Base-by-base conservation (phyloP, 768 basidiomycete species). In the Zangia roseola region DNA sequence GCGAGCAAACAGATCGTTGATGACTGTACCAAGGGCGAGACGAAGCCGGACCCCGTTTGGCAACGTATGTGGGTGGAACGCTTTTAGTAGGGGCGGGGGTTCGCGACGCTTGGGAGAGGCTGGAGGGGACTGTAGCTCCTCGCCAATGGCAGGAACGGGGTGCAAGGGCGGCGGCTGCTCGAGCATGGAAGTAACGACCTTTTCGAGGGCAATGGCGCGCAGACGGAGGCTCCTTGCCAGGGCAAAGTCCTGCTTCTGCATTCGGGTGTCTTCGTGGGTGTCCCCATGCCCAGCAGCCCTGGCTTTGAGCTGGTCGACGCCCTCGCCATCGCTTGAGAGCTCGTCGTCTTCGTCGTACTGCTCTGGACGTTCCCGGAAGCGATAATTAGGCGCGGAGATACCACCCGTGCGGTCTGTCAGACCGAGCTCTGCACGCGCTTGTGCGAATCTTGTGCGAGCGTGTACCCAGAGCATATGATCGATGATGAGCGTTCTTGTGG, bases 381-480 rank as follows among this genome's bases (percentile, higher is more conserved):
- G 57, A 58, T 84, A 84, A 53, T 86, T 77, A 7, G 76, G 60
- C 1, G 83, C 78, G 1, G 77, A 73, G 4, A 81, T 75, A 2
- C 86, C 88, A 6, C 87, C 87, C 0, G 88, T 83, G 49, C 81
- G 84, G 67, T 89, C 88, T 7, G 85, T 84, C 88, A 91, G 91
- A 30, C 86, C 88, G 10, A 93, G 78, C 66, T 91, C 90, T 45
- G 88, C 88, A 25, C 89, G 80, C 5, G 86, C 89, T 65, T 93
- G 91, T 8, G 85, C 83, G 55, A 90, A 88, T 49, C 91, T 79
- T 13, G 89, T 89, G 54, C 84, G 75, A 10, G 78, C 83, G 67
- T 92, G 91, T 7, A 85, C 86, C 88, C 87, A 92, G 41, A 91
- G 72, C 77, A 91, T 82, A 67, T 92, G 87, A 67, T 93, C 91